phyloP scores from a whole-genome alignment of 495 filamentous ascomycete genomes.

The Penicillium roqueforti region DNA sequence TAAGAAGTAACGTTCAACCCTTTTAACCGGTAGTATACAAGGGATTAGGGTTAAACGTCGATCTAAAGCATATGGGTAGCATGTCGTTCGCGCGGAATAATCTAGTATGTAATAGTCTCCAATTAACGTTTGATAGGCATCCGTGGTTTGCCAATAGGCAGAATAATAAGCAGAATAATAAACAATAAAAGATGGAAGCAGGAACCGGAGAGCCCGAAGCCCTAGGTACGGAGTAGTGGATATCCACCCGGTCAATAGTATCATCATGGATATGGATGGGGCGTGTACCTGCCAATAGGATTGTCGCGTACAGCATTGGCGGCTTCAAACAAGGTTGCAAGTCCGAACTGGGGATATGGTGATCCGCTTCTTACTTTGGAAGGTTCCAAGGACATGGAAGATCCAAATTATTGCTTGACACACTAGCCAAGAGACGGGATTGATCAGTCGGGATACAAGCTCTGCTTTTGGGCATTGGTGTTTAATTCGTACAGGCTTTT shows the following conservation, averaged over 20 bases:
- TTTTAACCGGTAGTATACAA: not conserved
- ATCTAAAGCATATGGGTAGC: not conserved
- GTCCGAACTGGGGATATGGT: constrained; percentile 17
- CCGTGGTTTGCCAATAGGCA: not conserved
- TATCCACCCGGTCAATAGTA: not conserved
- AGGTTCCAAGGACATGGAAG: constrained; percentile 1
- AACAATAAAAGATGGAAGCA: not conserved
- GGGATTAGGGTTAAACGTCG: not conserved
- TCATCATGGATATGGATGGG: not conserved
- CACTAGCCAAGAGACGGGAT: not conserved
- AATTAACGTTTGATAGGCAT: not conserved
- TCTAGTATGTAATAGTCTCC: not conserved
- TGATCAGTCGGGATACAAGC: not conserved
- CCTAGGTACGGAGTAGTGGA: too few relatives aligned
- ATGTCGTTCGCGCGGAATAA: not conserved
- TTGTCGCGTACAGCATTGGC: not conserved
- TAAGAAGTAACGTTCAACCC: not conserved
- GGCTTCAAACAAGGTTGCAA: constrained; percentile 21
- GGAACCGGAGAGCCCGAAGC: constrained; percentile 2
- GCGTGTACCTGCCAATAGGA: not conserved
- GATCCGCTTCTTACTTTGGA: constrained; percentile 11
- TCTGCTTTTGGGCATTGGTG: not conserved
- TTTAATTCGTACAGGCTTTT: not conserved
- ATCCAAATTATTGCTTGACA: not conserved
- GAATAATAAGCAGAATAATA: not conserved